Base-by-base conservation (phyloP, 305 asterid genomes). In the Solanum chacoense region DNA sequence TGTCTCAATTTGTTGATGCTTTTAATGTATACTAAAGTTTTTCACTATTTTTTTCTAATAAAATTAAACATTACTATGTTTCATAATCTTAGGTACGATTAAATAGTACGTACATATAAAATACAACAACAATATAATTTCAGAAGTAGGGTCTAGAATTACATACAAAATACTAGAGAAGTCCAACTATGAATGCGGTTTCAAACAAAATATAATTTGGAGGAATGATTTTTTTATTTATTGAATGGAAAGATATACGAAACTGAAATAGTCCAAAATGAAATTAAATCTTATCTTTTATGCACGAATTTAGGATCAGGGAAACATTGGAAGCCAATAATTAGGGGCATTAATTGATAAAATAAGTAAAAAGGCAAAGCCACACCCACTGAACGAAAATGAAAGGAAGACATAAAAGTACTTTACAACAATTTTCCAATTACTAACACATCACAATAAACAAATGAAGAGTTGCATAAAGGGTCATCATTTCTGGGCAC, bases 401-500 rank as follows among this genome's bases (percentile, higher is more conserved):
- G 93, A 94, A 95, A 94, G 97, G 93, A 92, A 93, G 38, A 91
- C 94, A 88, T 83, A 90, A 90, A 94, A 91, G 94, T 90, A 91
- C 95, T 93, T 94, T 91, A 84, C 90, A 89, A 87, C 93, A 92
- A 84, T 91, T 90, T 91, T 79, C 85, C 87, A 87, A 92, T 91
- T 86, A 3, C 75, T 69, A 69, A 90, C 63, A 74, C 87, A 90
- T 88, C 75, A 90, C 11, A 90, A 71, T 91, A 84, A 92, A 77
- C 76, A 90, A 92, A 87, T 29, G 77, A 67, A n/a, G 24, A 90
- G 83, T 85, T 91, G 28, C 83, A 91, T 92, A 89, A 94, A 94
- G 94, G 94, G 89, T 91, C 95, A 93, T 93, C 91, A 94, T 95
- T 94, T 93, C 93, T 38, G 67, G 94, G 91, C 91, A 83, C 93